Evolutionary conservation across 306 rosid genomes (phyloP), one percentile per base, ranked within the genome.

Genomic region (Sechiopsis laciniata): DNA sequence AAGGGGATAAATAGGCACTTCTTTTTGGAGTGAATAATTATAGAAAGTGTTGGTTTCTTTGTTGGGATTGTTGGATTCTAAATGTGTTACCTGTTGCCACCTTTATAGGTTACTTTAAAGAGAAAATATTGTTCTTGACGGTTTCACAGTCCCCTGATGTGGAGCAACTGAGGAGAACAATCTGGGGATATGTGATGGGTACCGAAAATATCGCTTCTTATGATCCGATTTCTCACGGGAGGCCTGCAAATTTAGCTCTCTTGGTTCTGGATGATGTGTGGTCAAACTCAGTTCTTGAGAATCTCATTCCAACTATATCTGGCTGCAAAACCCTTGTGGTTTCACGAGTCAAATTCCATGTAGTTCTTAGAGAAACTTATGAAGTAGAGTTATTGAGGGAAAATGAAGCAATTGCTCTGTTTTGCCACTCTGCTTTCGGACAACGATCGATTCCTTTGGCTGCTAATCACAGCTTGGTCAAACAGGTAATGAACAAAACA

Each of bases 381-480:
- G 86, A 90, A 7, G 88, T 93, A 46, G 97, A 91, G 61, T 80
- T 93, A 79, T 71, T 93, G 76, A 80, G 78, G 46, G 89, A 85
- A 73, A 83, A 84, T 63, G 92, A 87, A 74, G 94, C 98, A 14
- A 15, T 86, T 42, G 72, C 97, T 77, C 79, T 93, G 76, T 93
- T 93, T 83, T 93, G 97, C 80, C 91, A 85, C 80, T 88, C 89
- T 79, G 96, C 97, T 80, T 93, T 90, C 54, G 96, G 98, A 21
- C 90, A 88, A 68, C 83, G 80, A 61, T 85, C 90, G 2, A 80
- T 93, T 9, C 97, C 98, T 66, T 73, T 46, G 0, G 58, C 60
- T 57, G 88, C 89, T 64, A 78, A 90, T 74, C 83, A 72, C 75
- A 85, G 78, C 73, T 83, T 93, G 79, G 97, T 90, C 75, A 86